These are phyloP conservation scores for Trichoderma harzianum DNA, from an alignment of 2,329 filamentous ascomycete species.

Conservation along the genomic window DNA sequence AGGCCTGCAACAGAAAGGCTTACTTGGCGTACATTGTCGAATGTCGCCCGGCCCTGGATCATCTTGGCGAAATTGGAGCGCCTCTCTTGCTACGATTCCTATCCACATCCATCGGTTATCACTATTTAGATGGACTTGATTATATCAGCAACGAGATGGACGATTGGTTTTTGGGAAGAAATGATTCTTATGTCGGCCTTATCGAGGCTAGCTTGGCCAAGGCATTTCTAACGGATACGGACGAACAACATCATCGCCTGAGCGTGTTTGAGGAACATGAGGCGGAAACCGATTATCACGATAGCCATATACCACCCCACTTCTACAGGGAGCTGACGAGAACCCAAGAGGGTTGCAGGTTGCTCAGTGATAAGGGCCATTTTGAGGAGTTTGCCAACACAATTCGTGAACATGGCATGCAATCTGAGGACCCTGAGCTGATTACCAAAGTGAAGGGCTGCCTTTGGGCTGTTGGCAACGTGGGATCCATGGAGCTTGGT, in stretches of 20 bases:
- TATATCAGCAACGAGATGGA: constrained; percentile 99
- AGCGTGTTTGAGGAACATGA: constrained; percentile 59
- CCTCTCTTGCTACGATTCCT: constrained; percentile 88
- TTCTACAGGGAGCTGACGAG: constrained; percentile 95
- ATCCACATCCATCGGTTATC: constrained; percentile 94
- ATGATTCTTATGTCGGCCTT: constrained; percentile 90
- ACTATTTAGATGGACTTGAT: constrained; percentile 93
- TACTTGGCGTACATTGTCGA: constrained; percentile 96
- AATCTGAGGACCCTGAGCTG: constrained; percentile 78
- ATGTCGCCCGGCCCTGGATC: constrained; percentile 89
- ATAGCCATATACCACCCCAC: constrained; percentile 80
- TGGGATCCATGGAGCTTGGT: constrained; percentile 95
- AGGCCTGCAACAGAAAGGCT: constrained; percentile 88
- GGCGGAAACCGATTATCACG: constrained; percentile 55
- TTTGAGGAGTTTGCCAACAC: constrained; percentile 91
- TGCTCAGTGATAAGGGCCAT: constrained; percentile 89
- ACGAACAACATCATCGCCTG: constrained; percentile 55
- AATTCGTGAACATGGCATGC: constrained; percentile 82
- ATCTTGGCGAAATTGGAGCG: constrained; percentile 93
- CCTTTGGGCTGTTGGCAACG: constrained; percentile 95
- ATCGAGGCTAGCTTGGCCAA: constrained; percentile 94
- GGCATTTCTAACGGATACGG: constrained; percentile 67
- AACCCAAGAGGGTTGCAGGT: constrained; percentile 85
- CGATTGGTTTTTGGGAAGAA: constrained; percentile 96
- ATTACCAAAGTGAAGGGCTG: constrained; percentile 95